Evolutionary conservation across 305 asterid genomes (phyloP).

Genomic region (Rubia tinctorum): DNA sequence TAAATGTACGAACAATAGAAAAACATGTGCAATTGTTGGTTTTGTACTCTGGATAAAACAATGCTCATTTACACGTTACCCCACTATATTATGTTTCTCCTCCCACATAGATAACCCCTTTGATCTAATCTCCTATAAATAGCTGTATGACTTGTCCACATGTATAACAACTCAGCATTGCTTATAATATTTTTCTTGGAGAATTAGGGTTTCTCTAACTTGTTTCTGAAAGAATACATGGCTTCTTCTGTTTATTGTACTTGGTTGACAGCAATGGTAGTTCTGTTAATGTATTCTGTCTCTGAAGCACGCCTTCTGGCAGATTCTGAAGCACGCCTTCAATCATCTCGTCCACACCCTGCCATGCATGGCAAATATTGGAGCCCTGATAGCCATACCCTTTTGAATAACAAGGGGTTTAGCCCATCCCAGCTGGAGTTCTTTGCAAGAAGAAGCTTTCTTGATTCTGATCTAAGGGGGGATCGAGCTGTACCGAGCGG

Average conservation of each 20-base stretch:
- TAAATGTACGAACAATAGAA: background rate
- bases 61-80: slow-evolving; percentile 12
- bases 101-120: background rate
- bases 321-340: slow-evolving; percentile 5
- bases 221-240: background rate
- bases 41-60: slow-evolving; percentile 15
- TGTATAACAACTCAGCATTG: background rate
- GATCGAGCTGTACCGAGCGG: slow-evolving; percentile 47
- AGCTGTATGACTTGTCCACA: background rate
- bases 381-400: background rate
- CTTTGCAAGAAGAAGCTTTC: slow-evolving; percentile 31
- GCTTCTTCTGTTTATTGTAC: background rate
- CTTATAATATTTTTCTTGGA: background rate
- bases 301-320: slow-evolving; percentile 8
- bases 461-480: slow-evolving; percentile 7
- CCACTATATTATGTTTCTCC: slow-evolving; percentile 19
- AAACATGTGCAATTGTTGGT: slow-evolving; percentile 7
- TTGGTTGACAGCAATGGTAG: background rate
- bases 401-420: slow-evolving; percentile 21
- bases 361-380: background rate
- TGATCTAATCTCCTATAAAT: slow-evolving; percentile 14
- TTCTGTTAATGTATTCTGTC: background rate
- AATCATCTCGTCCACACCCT: background rate
- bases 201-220: background rate
- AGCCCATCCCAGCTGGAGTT: slow-evolving; percentile 9